phyloP scores from a whole-genome alignment of 768 basidiomycete species.

The Thelephora ganbajun region DNA sequence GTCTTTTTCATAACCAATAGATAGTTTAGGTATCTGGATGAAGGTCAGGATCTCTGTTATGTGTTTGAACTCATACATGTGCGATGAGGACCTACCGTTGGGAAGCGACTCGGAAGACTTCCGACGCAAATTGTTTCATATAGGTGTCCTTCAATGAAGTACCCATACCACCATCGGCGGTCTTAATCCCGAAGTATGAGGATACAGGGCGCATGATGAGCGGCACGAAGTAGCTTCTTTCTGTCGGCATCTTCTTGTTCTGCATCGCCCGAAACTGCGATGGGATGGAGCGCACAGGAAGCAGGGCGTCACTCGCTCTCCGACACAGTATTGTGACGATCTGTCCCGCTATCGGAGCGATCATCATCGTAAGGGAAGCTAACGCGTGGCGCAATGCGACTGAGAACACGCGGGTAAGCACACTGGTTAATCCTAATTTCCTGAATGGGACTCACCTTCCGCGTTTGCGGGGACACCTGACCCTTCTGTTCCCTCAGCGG shows the following conservation, averaged over 20 bases:
- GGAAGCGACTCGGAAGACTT: constrained; percentile 59
- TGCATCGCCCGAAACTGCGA: constrained; percentile 81
- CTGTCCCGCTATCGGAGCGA: constrained; percentile 46
- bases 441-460: neutral
- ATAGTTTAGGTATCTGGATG: constrained; percentile 59
- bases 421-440: neutral
- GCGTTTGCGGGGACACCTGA: constrained; percentile 12
- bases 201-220: constrained; percentile 72
- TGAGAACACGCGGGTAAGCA: neutral
- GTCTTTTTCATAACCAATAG: constrained; percentile 82
- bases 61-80: constrained; percentile 1
- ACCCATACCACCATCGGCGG: constrained; percentile 40
- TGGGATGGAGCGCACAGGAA: constrained; percentile 77
- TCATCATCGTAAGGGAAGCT: constrained; percentile 30
- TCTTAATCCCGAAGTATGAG: constrained; percentile 52
- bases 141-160: constrained; percentile 40
- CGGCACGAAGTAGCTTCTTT: constrained; percentile 78
- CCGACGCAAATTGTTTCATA: constrained; percentile 34
- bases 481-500: neutral
- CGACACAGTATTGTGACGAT: constrained; percentile 58
- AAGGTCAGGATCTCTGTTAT: neutral
- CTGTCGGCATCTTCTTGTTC: constrained; percentile 52
- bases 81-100: constrained; percentile 31
- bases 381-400: constrained; percentile 23
- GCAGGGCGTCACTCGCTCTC: constrained; percentile 76